Evolutionary conservation across 2,329 filamentous ascomycete species (phyloP).

Genomic region (Nectriaceae sp.): DNA sequence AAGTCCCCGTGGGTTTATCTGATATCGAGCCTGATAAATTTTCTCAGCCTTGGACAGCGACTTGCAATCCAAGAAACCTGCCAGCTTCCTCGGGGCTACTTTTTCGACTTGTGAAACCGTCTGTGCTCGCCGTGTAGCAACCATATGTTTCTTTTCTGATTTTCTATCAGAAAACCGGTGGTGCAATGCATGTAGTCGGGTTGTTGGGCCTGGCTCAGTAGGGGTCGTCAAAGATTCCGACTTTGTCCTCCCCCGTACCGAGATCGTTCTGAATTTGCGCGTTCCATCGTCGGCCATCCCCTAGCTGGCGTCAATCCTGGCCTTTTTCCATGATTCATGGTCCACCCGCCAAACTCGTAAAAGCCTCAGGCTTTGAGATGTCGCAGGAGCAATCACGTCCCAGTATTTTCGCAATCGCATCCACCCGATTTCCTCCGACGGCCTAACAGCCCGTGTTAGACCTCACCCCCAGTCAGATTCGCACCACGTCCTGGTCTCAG

Average conservation of each 20-base stretch:
- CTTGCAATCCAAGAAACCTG: neutral
- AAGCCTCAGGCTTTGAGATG: conserved; percentile 36
- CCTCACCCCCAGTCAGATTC: conserved; percentile 26
- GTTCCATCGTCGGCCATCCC: conserved; percentile 28
- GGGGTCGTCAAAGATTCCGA: conserved; percentile 27
- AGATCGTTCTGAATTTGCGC: conserved; percentile 29
- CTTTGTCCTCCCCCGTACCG: conserved; percentile 27
- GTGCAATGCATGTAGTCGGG: conserved; percentile 26
- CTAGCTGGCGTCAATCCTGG: conserved; percentile 23
- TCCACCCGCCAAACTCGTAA: conserved; percentile 36
- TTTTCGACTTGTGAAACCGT: neutral
- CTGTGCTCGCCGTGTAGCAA: neutral
- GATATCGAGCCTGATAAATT: conserved; percentile 18
- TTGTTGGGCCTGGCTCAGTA: conserved; percentile 17
- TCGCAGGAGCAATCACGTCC: conserved; percentile 30
- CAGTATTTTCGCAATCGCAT: conserved; percentile 28
- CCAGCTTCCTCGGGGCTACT: neutral
- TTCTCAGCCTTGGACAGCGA: conserved; percentile 11
- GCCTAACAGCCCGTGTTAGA: conserved; percentile 32
- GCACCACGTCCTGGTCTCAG: conserved; percentile 21
- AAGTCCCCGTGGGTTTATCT: conserved; percentile 18
- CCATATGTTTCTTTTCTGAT: conserved; percentile 1
- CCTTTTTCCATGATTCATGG: conserved; percentile 36
- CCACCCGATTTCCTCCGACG: conserved; percentile 39
- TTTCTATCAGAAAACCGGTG: conserved; percentile 27